phyloP scores from a whole-genome alignment of 768 basidiomycete species.

The Mycena haematopus region DNA sequence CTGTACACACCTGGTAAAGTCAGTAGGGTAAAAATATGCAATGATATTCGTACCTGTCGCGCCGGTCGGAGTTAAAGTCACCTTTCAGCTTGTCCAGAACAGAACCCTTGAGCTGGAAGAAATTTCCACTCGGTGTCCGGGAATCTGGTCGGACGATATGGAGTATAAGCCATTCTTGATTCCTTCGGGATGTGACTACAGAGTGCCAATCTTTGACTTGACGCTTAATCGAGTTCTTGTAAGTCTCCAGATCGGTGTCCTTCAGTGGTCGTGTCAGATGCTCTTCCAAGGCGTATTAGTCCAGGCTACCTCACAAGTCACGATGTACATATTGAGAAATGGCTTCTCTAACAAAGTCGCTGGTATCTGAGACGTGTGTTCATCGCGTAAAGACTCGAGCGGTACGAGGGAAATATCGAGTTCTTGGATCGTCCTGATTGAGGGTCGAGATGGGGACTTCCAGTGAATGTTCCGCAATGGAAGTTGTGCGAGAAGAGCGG shows the following conservation, averaged over 20 bases:
- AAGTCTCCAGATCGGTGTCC: constrained; percentile 74
- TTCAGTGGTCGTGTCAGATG: constrained; percentile 36
- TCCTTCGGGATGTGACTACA: constrained; percentile 66
- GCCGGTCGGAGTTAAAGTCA: constrained; percentile 90
- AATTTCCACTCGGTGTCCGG: constrained; percentile 61
- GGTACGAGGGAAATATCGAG: constrained; percentile 78
- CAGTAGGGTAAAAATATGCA: constrained; percentile 26
- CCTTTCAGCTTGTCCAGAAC: constrained; percentile 90
- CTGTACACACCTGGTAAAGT: constrained; percentile 71
- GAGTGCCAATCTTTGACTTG: constrained; percentile 95
- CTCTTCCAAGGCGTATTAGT: constrained; percentile 9
- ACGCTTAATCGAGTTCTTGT: constrained; percentile 77
- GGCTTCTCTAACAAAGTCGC: constrained; percentile 85
- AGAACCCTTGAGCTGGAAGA: constrained; percentile 85
- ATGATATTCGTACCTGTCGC: constrained; percentile 67
- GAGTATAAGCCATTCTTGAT: constrained; percentile 93
- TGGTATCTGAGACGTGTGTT: constrained; percentile 77
- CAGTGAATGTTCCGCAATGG: constrained; percentile 94
- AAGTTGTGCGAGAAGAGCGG: constrained; percentile 69
- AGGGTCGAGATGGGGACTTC: constrained; percentile 76
- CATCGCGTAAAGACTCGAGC: constrained; percentile 72
- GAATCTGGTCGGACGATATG: constrained; percentile 82
- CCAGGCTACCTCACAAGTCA: constrained; percentile 81
- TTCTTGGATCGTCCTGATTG: constrained; percentile 87
- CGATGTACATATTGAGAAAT: constrained; percentile 84